Evolutionary conservation across 352 stramenopile genomes (phyloP), one percentile per base, ranked within the genome.

Genomic region (Phytophthora podocarpi): DNA sequence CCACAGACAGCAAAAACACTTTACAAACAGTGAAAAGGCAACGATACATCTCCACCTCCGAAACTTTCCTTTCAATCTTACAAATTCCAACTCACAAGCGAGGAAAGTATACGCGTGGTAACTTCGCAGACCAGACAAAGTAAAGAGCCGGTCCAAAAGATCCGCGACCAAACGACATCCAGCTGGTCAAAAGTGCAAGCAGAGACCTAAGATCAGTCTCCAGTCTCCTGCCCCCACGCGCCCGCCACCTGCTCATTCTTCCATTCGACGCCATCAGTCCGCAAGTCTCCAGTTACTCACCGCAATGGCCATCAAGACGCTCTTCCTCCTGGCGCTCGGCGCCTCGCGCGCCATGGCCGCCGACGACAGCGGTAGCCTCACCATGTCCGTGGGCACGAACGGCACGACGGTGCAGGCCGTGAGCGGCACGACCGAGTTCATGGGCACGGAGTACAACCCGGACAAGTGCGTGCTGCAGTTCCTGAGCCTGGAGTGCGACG

Each of bases 381-480:
- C 78, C 10, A 88, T 90, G 78, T 70, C 78, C 9, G 59, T 90
- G 16, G 78, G 82, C 41, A 85, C 82, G 31, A 70, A 69, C 43
- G 80, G 80, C 66, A 81, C 72, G 31, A 85, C 70, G 11, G 78
- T 89, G 9, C 74, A 80, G 59, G 63, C 76, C 7, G 79, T 57
- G 26, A 64, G 41, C 51, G 79, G 64, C 40, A 77, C 80, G 27
- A 89, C 82, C 9, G 58, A 73, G 28, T 90, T 87, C 62, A 59
- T 82, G 24, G 78, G 72, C 47, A 90, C 80, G 2, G 79, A 89
- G 59, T 91, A 89, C 80, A 87, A 89, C 65, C 76, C 78, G 8
- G 35, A 58, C 51, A 80, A 78, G 66, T 93, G 84, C 47, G 40
- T 79, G 49, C 73, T 91, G 26, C 84, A 93, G 67, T 91, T 90